phyloP scores from a whole-genome alignment of 2,329 filamentous ascomycete genomes.

The Fusarium setosum region DNA sequence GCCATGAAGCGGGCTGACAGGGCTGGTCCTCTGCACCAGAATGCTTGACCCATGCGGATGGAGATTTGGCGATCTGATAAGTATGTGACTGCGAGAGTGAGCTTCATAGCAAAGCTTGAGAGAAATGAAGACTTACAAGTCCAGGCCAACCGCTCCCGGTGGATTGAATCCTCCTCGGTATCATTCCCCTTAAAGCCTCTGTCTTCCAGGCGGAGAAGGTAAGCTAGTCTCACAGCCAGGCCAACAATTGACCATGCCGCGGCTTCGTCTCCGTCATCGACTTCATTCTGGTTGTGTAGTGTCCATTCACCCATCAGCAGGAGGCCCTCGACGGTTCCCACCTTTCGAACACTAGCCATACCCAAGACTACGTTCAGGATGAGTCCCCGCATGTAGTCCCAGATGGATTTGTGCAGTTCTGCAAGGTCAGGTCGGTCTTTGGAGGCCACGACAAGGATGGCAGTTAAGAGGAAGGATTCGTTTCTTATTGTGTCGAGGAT shows the following conservation, averaged over 20 bases:
- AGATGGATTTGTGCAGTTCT: conserved; percentile 5
- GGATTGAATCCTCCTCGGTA: neutral
- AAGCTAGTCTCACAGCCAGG: neutral
- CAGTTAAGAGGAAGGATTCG: conserved; percentile 17
- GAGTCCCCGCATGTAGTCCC: neutral
- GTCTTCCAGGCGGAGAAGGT: neutral
- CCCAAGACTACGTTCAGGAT: neutral
- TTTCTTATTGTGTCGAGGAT: conserved; percentile 12
- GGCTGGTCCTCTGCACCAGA: conserved; percentile 22
- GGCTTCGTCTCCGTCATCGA: conserved; percentile 12
- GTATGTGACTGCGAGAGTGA: neutral
- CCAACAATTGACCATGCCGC: conserved; percentile 21
- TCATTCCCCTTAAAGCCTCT: neutral
- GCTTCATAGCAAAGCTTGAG: neutral
- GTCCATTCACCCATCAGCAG: conserved; percentile 22
- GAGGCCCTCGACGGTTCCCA: conserved; percentile 16
- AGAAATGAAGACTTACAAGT: neutral
- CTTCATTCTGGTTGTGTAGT: conserved; percentile 12
- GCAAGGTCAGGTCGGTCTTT: conserved; percentile 13
- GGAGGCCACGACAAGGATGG: conserved; percentile 14
- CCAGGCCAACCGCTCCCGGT: neutral
- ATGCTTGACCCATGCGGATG: conserved; percentile 17
- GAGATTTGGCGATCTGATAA: neutral
- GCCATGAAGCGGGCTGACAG: conserved; percentile 19
- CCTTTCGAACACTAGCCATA: neutral